A percentile compares a stretch with the other conserved stretches of the same genome.
Evolutionary conservation across 306 rosid genomes (phyloP).

Genomic region (Cucurbita argyrosperma): DNA sequence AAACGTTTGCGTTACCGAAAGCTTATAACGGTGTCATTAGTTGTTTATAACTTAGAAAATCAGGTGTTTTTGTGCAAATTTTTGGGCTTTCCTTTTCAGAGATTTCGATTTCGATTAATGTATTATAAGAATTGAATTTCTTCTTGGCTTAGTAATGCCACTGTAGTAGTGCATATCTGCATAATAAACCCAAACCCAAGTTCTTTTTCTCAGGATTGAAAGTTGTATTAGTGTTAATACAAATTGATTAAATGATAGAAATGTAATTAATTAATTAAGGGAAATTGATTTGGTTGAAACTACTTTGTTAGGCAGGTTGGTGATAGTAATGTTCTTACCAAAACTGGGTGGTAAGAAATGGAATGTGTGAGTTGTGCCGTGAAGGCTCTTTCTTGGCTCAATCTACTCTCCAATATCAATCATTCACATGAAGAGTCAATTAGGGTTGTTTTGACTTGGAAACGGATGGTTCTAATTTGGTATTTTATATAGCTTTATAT

Average conservation of each 20-base stretch:
- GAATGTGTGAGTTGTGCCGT: not conserved
- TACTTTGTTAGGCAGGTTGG: not conserved
- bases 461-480: not conserved
- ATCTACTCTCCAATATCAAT: not conserved
- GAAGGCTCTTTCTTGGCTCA: conserved; percentile 4
- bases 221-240: not conserved
- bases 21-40: not conserved
- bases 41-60: not conserved
- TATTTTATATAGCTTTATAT: not conserved
- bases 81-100: not conserved
- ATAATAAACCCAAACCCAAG: not conserved
- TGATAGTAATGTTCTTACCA: not conserved
- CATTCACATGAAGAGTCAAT: not conserved
- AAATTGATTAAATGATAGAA: not conserved
- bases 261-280: not conserved
- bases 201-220: not conserved
- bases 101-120: not conserved
- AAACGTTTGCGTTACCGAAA: not conserved
- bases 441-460: not conserved
- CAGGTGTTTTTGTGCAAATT: not conserved
- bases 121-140: not conserved
- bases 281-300: not conserved
- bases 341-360: not conserved
- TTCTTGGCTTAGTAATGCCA: not conserved
- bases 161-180: not conserved